Conservation (phyloP, 306 rosid species). For the Trichosanthes truncata region DNA sequence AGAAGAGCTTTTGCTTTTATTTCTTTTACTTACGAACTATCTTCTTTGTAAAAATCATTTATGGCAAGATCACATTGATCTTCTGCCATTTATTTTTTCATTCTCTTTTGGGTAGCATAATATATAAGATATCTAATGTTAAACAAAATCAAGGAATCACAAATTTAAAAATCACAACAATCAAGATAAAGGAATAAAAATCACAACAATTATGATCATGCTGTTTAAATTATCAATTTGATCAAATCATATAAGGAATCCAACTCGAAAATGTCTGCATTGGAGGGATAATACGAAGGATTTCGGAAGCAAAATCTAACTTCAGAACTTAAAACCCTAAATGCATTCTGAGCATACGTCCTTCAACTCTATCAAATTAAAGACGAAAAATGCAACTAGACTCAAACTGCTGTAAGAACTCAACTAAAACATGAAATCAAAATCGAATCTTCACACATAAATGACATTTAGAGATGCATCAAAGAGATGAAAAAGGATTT, state of each 20-base stretch:
- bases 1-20: too few relatives aligned
- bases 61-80: too few relatives aligned
- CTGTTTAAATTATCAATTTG: not conserved
- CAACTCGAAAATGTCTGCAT: not conserved
- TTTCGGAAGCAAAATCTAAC: not conserved
- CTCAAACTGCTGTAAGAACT: not conserved
- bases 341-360: not conserved
- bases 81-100: too few relatives aligned
- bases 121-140: too few relatives aligned
- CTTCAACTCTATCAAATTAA: not conserved
- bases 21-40: too few relatives aligned
- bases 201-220: not conserved
- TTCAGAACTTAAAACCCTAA: not conserved
- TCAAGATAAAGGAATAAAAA: not conserved
- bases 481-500: not conserved
- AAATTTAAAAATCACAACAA: slow-evolving; percentile 7
- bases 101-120: too few relatives aligned
- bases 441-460: not conserved
- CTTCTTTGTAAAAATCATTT: too few relatives aligned
- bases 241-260: not conserved
- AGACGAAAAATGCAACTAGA: not conserved
- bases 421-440: not conserved
- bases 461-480: not conserved
- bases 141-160: too few relatives aligned
- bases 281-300: not conserved